These are phyloP conservation scores for Pythium periplocum DNA, from an alignment of 352 stramenopile species.

Conservation along the genomic window DNA sequence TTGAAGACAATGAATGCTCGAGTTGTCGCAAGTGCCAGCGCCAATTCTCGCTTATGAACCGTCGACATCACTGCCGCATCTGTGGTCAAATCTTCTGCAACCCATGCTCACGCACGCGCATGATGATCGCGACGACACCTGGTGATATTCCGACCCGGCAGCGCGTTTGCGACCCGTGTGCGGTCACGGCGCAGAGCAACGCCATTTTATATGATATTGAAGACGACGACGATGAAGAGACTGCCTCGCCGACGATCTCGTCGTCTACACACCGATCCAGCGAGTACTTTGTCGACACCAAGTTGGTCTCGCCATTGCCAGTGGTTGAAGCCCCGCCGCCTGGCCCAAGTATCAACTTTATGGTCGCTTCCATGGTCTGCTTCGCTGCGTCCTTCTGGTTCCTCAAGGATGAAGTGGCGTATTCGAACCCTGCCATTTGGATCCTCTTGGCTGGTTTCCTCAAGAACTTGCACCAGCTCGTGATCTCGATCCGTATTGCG, in stretches of 20 bases:
- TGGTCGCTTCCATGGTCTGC: conserved; percentile 51
- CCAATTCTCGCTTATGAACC: conserved; percentile 67
- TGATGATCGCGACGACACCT: conserved; percentile 67
- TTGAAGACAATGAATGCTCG: conserved; percentile 45
- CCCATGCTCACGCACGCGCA: conserved; percentile 71
- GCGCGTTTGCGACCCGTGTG: conserved; percentile 70
- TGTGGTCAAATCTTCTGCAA: conserved; percentile 83
- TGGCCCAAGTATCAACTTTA: conserved; percentile 38
- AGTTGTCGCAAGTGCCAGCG: conserved; percentile 67
- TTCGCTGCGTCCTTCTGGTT: conserved; percentile 74
- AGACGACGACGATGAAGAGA: conserved; percentile 5
- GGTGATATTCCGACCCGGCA: conserved; percentile 63
- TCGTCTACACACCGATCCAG: no score
- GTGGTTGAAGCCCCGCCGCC: not conserved
- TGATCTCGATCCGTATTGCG: conserved; percentile 21
- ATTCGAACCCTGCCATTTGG: conserved; percentile 69
- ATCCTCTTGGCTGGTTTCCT: conserved; percentile 63
- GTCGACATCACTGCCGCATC: conserved; percentile 77
- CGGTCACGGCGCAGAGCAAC: conserved; percentile 50
- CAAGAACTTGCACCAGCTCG: conserved; percentile 70
- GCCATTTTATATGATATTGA: conserved; percentile 61
- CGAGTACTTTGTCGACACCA: no score
- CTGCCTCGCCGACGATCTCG: no score
- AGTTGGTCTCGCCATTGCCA: no score
- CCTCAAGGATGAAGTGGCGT: conserved; percentile 69